These are phyloP conservation scores for Collybiopsis luxurians DNA, from an alignment of 768 basidiomycete genomes.

Conservation along the genomic window DNA sequence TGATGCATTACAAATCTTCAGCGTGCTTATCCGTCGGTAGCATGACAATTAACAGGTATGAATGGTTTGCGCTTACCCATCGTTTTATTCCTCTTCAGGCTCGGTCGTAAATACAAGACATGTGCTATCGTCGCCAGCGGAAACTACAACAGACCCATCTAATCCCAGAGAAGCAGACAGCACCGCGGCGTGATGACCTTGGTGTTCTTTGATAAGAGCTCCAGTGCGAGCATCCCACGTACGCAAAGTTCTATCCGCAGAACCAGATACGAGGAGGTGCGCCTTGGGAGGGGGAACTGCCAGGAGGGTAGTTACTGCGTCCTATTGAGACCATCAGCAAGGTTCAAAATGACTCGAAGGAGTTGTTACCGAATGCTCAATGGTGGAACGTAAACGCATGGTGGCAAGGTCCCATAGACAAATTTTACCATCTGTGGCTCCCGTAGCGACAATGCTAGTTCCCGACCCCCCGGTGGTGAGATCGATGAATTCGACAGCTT, in stretches of 20 bases:
- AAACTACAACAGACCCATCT: constrained; percentile 72
- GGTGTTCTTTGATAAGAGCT: constrained; percentile 70
- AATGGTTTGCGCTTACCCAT: neutral
- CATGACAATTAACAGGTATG: no score
- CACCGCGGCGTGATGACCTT: constrained; percentile 78
- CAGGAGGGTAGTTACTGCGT: constrained; percentile 81
- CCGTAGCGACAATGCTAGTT: constrained; percentile 73
- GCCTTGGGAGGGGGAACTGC: constrained; percentile 72
- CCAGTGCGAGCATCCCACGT: constrained; percentile 96
- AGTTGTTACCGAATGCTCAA: constrained; percentile 69
- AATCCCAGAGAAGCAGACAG: constrained; percentile 72
- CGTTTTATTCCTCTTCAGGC: constrained; percentile 29
- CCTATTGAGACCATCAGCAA: constrained; percentile 43
- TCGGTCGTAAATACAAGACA: constrained; percentile 83
- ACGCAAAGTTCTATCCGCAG: constrained; percentile 80
- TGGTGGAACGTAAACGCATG: constrained; percentile 76
- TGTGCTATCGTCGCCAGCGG: constrained; percentile 87
- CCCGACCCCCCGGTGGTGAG: constrained; percentile 55
- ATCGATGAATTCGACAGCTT: constrained; percentile 82
- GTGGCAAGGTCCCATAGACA: constrained; percentile 94
- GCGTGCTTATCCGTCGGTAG: no score
- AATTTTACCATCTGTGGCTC: constrained; percentile 90
- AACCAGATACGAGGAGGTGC: constrained; percentile 80
- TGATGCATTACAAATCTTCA: no score
- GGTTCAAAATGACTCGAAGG: neutral